These are phyloP conservation scores for Sugiyamaella boreocaroliniensis DNA, from an alignment of 805 yeast species.

Conservation along the genomic window DNA sequence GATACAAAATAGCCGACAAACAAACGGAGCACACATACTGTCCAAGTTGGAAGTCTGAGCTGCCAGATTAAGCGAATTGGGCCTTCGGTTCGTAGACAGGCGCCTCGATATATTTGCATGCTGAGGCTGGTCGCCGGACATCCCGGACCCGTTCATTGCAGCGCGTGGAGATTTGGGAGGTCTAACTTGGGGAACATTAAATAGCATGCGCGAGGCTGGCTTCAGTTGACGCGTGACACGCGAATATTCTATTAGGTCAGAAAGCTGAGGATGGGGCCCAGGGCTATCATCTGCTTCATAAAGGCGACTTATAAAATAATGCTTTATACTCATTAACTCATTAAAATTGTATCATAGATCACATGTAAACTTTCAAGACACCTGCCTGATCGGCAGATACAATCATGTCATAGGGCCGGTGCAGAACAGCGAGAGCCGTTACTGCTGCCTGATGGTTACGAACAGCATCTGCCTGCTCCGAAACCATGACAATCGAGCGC, in stretches of 20 bases:
- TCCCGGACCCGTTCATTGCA: neutral
- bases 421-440: conserved; percentile 41
- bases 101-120: conserved; percentile 13
- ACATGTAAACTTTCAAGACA: conserved; percentile 46
- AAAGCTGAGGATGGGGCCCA: too few relatives aligned
- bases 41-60: neutral
- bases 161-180: neutral
- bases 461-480: conserved; percentile 39
- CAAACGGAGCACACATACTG: neutral
- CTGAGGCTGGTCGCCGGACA: neutral
- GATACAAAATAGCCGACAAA: neutral
- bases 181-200: neutral
- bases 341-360: neutral
- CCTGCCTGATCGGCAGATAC: conserved; percentile 66
- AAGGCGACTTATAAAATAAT: neutral
- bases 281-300: too few relatives aligned
- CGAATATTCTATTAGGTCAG: too few relatives aligned
- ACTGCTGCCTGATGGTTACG: conserved; percentile 47
- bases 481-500: conserved; percentile 34
- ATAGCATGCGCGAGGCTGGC: too few relatives aligned
- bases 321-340: neutral
- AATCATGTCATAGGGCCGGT: conserved; percentile 51
- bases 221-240: too few relatives aligned
- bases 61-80: neutral
- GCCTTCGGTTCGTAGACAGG: conserved; percentile 13